Conservation (phyloP, 768 basidiomycete genomes). For the Russula sp. region DNA sequence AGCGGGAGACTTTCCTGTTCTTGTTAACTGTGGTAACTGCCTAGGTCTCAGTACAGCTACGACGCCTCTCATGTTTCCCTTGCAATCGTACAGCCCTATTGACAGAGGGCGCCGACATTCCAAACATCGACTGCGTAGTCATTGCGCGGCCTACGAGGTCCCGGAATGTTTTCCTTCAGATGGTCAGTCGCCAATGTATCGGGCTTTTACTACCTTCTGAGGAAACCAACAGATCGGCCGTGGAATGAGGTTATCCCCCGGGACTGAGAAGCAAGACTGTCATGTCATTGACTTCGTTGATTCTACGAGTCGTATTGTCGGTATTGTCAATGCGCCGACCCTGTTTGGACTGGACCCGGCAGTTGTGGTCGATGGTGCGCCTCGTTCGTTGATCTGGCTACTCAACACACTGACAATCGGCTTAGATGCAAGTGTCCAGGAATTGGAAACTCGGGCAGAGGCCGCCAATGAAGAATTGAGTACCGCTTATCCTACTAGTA, state of each 20-base stretch:
- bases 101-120: constrained; percentile 93
- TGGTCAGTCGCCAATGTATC: constrained; percentile 45
- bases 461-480: constrained; percentile 16
- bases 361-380: constrained; percentile 55
- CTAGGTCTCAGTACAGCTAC: background rate
- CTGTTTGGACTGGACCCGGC: constrained; percentile 80
- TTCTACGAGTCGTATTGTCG: constrained; percentile 54
- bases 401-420: constrained; percentile 3
- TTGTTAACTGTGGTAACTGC: constrained; percentile 77
- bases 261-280: constrained; percentile 77
- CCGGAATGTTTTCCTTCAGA: constrained; percentile 84
- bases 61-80: background rate
- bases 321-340: constrained; percentile 72
- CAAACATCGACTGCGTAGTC: constrained; percentile 87
- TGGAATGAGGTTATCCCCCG: constrained; percentile 80
- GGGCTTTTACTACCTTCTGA: background rate
- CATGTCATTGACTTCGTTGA: constrained; percentile 90
- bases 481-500: constrained; percentile 24
- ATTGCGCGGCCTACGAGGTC: constrained; percentile 86
- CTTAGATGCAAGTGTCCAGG: constrained; percentile 46
- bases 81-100: constrained; percentile 52
- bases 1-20: constrained; percentile 68
- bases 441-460: constrained; percentile 38
- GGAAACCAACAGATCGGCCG: constrained; percentile 65
- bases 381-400: background rate